A percentile compares a stretch with the other conserved stretches of the same genome.
phyloP scores from a whole-genome alignment of 441 rosid species.

The Jatropha multifida region DNA sequence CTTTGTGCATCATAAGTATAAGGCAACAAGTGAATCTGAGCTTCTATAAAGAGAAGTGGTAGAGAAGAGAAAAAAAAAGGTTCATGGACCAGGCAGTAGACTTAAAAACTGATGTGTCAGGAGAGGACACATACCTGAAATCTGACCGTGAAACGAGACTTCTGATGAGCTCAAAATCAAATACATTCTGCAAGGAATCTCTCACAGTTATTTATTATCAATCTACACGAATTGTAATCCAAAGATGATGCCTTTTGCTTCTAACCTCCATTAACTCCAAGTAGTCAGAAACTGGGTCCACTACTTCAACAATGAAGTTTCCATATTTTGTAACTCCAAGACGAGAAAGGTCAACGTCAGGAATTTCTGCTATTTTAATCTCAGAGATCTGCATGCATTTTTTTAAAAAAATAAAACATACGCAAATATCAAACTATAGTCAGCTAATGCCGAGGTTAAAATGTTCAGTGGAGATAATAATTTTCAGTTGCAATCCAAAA shows the following conservation, averaged over 20 bases:
- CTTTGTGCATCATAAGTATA: not conserved
- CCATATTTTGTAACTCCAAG: slow-evolving; percentile 68
- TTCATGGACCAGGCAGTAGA: not conserved
- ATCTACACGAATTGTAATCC: slow-evolving; percentile 22
- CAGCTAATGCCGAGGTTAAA: not conserved
- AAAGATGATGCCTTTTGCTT: slow-evolving; percentile 22
- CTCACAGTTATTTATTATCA: slow-evolving; percentile 22
- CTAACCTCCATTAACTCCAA: slow-evolving; percentile 92
- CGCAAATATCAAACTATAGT: not conserved
- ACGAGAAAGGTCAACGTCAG: slow-evolving; percentile 72
- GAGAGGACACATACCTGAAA: slow-evolving; percentile 58
- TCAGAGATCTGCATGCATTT: slow-evolving; percentile 64
- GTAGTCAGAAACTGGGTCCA: slow-evolving; percentile 91
- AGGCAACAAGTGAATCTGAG: not conserved
- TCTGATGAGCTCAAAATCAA: slow-evolving; percentile 83
- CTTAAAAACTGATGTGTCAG: not conserved
- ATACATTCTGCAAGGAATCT: slow-evolving; percentile 65
- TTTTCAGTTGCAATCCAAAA: slow-evolving; percentile 1
- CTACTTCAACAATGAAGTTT: slow-evolving; percentile 76
- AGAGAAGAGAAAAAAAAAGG: not conserved
- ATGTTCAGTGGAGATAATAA: not conserved
- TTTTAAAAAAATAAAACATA: not conserved
- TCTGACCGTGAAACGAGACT: slow-evolving; percentile 71
- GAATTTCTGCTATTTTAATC: slow-evolving; percentile 84
- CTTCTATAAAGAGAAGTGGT: not conserved